phyloP scores from a whole-genome alignment of 352 stramenopile genomes.

The Pythium grandisporangium region DNA sequence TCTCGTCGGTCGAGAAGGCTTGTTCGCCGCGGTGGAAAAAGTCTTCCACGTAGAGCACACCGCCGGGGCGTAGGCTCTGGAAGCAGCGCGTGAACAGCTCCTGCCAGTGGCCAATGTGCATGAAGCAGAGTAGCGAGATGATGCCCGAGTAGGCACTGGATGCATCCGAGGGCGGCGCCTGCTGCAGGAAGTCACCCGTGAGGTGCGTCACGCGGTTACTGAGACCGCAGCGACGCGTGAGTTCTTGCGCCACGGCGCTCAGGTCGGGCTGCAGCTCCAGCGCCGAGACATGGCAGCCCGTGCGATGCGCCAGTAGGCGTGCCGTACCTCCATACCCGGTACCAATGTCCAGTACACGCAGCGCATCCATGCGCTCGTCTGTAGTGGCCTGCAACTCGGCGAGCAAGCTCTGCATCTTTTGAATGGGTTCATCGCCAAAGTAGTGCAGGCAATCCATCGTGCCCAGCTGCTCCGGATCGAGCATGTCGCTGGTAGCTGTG shows the following conservation, averaged over 20 bases:
- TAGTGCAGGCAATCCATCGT: slow-evolving; percentile 61
- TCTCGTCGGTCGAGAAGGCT: slow-evolving; percentile 36
- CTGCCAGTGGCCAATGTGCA: slow-evolving; percentile 64
- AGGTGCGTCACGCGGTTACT: slow-evolving; percentile 35
- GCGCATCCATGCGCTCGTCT: slow-evolving; percentile 1
- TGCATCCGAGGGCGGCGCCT: slow-evolving; percentile 8
- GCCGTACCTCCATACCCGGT: slow-evolving; percentile 86
- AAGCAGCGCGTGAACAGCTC: slow-evolving; percentile 52
- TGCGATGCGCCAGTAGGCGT: slow-evolving; percentile 65
- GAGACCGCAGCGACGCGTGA: slow-evolving; percentile 52
- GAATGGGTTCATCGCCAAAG: slow-evolving; percentile 47
- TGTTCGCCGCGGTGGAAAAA: slow-evolving; percentile 38
- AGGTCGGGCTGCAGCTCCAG: slow-evolving; percentile 79
- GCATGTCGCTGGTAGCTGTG: slow-evolving; percentile 10
- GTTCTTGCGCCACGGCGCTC: slow-evolving; percentile 36
- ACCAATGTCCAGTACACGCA: slow-evolving; percentile 79
- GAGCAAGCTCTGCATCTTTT: slow-evolving; percentile 34
- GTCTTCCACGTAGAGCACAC: slow-evolving; percentile 71
- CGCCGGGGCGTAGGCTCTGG: slow-evolving; percentile 43
- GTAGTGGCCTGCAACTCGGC: slow-evolving; percentile 4
- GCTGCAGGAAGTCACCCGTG: slow-evolving; percentile 54
- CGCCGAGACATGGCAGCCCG: slow-evolving; percentile 50
- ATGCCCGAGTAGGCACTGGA: slow-evolving; percentile 57
- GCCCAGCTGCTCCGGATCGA: slow-evolving; percentile 41
- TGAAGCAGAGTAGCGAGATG: slow-evolving; percentile 60